Conservation (phyloP, 2,329 filamentous ascomycete genomes). For the Aspergillus sp. region DNA sequence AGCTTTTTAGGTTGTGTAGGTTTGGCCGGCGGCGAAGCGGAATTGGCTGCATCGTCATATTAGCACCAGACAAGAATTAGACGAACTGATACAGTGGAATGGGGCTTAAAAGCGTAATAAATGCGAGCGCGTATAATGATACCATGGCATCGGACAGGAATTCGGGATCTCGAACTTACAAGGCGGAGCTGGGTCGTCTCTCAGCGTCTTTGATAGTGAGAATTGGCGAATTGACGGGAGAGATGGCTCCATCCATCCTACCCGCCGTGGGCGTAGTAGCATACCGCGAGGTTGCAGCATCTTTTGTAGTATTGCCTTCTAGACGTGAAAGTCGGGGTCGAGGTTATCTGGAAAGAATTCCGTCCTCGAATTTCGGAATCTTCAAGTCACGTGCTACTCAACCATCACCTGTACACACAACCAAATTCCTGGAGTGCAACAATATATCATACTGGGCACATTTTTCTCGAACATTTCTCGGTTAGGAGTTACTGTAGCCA, state of each 20-base stretch:
- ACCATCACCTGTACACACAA: background rate
- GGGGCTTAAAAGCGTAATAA: background rate
- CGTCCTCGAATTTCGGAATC: slow-evolving; percentile 2
- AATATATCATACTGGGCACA: background rate
- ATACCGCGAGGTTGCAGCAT: slow-evolving; percentile 35
- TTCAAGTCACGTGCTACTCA: slow-evolving; percentile 11
- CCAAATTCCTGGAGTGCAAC: background rate
- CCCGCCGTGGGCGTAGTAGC: slow-evolving; percentile 11
- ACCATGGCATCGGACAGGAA: too few species aligned
- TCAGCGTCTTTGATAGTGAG: slow-evolving; percentile 27
- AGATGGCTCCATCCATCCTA: slow-evolving; percentile 23
- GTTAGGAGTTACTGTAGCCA: background rate
- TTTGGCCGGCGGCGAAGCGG: background rate
- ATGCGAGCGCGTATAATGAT: background rate
- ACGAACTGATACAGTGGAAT: background rate
- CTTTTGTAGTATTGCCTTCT: slow-evolving; percentile 12
- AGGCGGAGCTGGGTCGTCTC: slow-evolving; percentile 23
- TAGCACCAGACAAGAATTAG: background rate
- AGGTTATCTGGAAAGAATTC: background rate
- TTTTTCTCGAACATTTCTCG: background rate
- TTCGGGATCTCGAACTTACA: slow-evolving; percentile 28
- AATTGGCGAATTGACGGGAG: slow-evolving; percentile 31
- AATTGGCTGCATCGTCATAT: slow-evolving; percentile 7
- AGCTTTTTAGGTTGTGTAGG: slow-evolving; percentile 14
- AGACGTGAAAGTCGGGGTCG: background rate